Percentiles rank a stretch among this genome's conserved stretches.
Evolutionary conservation across 2,329 filamentous ascomycete genomes (phyloP).

Genomic region (Akanthomyces muscarius): DNA sequence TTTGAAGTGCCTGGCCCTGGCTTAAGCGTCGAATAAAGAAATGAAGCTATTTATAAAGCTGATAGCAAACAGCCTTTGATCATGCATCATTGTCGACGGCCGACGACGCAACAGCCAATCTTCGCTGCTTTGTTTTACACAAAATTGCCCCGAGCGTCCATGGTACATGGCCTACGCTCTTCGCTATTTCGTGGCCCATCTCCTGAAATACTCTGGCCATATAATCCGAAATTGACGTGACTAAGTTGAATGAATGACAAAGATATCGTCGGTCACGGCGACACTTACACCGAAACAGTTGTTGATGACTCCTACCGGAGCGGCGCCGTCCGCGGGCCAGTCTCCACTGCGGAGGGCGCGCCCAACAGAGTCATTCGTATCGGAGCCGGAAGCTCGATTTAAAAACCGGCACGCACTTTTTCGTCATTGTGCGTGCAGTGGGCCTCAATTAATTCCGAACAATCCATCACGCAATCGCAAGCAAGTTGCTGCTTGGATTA

Average conservation of each 20-base stretch:
- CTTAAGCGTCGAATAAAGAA: not conserved
- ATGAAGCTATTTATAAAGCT: not conserved
- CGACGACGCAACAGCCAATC: not conserved
- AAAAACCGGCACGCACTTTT: not conserved
- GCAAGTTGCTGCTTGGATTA: too few relatives aligned
- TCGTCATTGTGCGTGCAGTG: not conserved
- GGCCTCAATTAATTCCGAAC: too few relatives aligned
- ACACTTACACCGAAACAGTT: not conserved
- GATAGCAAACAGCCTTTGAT: not conserved
- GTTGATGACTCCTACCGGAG: not conserved
- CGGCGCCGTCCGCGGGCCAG: not conserved
- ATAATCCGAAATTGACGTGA: not conserved
- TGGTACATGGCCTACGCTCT: not conserved
- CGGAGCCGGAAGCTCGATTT: not conserved
- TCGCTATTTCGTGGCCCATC: not conserved
- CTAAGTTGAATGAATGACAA: not conserved
- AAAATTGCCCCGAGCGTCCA: not conserved
- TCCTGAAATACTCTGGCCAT: not conserved
- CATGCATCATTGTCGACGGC: not conserved
- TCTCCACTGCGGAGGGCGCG: slow-evolving; percentile 11
- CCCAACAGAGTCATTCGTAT: not conserved
- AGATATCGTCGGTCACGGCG: not conserved
- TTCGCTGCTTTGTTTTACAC: not conserved
- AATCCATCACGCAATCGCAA: too few relatives aligned
- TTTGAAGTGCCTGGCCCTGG: not conserved